phyloP scores from a whole-genome alignment of 2,329 filamentous ascomycete species.

The Fusarium begoniae region DNA sequence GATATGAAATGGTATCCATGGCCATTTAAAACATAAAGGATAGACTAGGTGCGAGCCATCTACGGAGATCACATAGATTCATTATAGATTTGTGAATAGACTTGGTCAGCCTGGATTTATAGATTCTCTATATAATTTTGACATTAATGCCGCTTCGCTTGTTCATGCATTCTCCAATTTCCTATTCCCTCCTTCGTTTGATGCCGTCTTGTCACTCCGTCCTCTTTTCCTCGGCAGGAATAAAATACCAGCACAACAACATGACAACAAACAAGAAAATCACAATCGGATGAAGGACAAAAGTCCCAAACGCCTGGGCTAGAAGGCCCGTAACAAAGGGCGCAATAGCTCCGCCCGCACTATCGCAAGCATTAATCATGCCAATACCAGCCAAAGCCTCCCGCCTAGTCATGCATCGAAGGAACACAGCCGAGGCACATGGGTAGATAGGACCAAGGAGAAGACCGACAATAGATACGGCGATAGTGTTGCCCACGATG shows the following conservation, averaged over 20 bases:
- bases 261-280: constrained; percentile 72
- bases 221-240: constrained; percentile 68
- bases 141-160: no score
- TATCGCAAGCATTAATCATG: constrained; percentile 75
- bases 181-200: background rate
- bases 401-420: constrained; percentile 65
- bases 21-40: constrained; percentile 17
- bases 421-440: constrained; percentile 72
- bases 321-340: constrained; percentile 73
- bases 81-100: constrained; percentile 24
- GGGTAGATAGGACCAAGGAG: constrained; percentile 84
- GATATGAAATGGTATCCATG: background rate
- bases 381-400: constrained; percentile 72
- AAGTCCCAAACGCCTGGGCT: constrained; percentile 69
- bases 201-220: constrained; percentile 51
- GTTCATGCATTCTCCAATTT: background rate
- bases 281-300: constrained; percentile 73
- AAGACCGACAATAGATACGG: constrained; percentile 75
- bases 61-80: constrained; percentile 21
- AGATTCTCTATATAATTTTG: background rate
- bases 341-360: constrained; percentile 72
- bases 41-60: constrained; percentile 20
- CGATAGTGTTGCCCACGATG: constrained; percentile 74
- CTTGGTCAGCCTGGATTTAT: background rate
- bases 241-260: constrained; percentile 69